These are phyloP conservation scores for Ulvella scutata DNA, from an alignment of 139 green algal species.

Conservation along the genomic window DNA sequence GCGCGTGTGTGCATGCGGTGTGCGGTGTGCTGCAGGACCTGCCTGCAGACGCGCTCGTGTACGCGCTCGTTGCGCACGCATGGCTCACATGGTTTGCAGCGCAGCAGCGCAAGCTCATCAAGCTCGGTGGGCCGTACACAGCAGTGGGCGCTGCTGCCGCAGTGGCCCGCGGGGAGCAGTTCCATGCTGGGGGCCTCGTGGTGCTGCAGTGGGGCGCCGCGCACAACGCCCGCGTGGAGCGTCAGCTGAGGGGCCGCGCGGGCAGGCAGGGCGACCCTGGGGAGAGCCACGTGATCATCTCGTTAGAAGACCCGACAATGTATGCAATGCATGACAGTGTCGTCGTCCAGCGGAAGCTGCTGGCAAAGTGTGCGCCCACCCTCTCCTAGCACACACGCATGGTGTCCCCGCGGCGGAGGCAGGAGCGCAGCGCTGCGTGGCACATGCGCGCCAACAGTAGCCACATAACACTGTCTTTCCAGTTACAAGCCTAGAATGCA, in stretches of 20 bases:
- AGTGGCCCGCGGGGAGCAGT: not conserved
- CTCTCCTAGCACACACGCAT: no score
- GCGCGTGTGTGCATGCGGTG: no score
- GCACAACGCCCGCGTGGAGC: not conserved
- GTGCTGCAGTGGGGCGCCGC: not conserved
- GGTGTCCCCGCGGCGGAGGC: no score
- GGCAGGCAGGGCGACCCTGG: not conserved
- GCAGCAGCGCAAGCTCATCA: conserved; percentile 2
- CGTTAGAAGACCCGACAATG: not conserved
- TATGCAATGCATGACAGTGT: no score
- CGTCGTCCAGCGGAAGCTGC: no score
- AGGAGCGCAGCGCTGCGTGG: no score
- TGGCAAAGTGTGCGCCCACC: no score
- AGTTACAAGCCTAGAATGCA: no score
- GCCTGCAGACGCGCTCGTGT: not conserved
- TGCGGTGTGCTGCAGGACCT: not conserved
- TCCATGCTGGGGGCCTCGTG: not conserved
- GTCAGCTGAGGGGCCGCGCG: not conserved
- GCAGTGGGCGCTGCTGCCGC: not conserved
- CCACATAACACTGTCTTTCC: no score
- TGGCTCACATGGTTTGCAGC: not conserved
- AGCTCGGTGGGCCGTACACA: not conserved
- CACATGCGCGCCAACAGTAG: no score
- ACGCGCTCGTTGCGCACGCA: not conserved
- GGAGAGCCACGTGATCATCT: not conserved